Conservation (phyloP, 2,329 filamentous ascomycete species). For the Botrytis pseudocinerea region DNA sequence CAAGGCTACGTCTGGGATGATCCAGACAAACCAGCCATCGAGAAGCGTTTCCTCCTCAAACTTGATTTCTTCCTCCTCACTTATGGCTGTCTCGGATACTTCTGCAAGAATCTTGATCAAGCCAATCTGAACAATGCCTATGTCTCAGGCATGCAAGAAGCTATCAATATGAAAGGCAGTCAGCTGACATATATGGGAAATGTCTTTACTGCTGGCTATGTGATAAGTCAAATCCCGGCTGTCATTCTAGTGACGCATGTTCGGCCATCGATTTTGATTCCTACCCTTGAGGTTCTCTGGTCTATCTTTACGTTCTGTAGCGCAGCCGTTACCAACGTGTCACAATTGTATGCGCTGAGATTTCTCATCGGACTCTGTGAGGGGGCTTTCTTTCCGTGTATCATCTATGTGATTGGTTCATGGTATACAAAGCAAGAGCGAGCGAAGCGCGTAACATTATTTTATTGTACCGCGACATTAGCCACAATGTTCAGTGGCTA, state of each 20-base stretch:
- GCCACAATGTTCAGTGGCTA: conserved; percentile 50
- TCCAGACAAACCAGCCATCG: conserved; percentile 40
- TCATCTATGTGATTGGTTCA: conserved; percentile 47
- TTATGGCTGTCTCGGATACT: conserved; percentile 48
- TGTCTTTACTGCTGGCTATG: conserved; percentile 51
- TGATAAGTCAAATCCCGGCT: conserved; percentile 33
- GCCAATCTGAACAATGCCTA: conserved; percentile 44
- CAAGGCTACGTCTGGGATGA: conserved; percentile 40
- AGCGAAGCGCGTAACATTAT: conserved; percentile 56
- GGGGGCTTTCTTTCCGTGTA: conserved; percentile 32
- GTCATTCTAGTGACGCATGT: conserved; percentile 32
- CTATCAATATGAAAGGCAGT: conserved; percentile 52
- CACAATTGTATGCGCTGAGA: conserved; percentile 46
- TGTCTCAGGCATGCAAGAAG: conserved; percentile 49
- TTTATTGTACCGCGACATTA: conserved; percentile 53
- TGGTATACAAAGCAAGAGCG: conserved; percentile 49
- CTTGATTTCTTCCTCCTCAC: conserved; percentile 51
- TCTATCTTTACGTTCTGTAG: conserved; percentile 34
- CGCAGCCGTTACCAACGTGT: conserved; percentile 37
- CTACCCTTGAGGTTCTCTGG: conserved; percentile 34
- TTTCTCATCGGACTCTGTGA: conserved; percentile 47
- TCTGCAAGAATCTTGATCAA: conserved; percentile 49
- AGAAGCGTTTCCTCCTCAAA: conserved; percentile 51
- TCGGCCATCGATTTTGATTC: conserved; percentile 35
- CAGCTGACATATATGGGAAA: conserved; percentile 55